Base-by-base conservation (phyloP, 2,329 filamentous ascomycete species). In the Diaporthe humulicola region DNA sequence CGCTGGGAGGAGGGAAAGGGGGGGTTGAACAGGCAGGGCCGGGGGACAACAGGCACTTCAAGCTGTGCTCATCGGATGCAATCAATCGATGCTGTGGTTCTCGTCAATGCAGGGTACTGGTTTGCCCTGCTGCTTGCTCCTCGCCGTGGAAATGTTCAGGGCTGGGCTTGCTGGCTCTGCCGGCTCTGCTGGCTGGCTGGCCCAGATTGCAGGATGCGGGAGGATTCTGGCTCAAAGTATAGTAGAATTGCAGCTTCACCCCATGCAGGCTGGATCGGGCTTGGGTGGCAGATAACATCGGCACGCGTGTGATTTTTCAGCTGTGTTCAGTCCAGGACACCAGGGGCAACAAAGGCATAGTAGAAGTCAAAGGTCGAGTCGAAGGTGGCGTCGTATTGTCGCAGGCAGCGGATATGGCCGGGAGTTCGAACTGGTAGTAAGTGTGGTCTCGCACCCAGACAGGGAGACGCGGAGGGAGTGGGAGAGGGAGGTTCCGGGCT, bases 181-280 rank as follows among this genome's bases (percentile, higher is more conserved):
- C 48, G 40, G 60, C 61, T 4, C 17, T 15, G 38, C 40, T 64
- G 40, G 60, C 61, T 50, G 45, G 64, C 30, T 19, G 64, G 48
- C 64, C 30, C 38, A 54, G 64, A 40, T 54, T 69, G 64, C 48
- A 69, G 64, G 64, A 69, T 69, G 64, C 64, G 64, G 64, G 64
- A 69, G 64, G 64, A 69, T 69, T 69, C 45, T 54, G 64, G 64
- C 64, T 38, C 64, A 69, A 40, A 30, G 64, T 69, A 40, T 54
- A 69, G 48, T 54, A 69, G 64, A 54, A 69, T 69, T 69, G 64
- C 33, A 54, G 64, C 45, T 38, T 36, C 30, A 52, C 14, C 64
- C 64, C 64, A 40, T 38, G 64, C 45, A 67, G 22, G 64, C 45
- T 25, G 28, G 40, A 22, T 19, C 22, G 40, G 25, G 40, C 40